These are phyloP conservation scores for Erucastrum elatum DNA, from an alignment of 345 rosid genomes.

Conservation along the genomic window DNA sequence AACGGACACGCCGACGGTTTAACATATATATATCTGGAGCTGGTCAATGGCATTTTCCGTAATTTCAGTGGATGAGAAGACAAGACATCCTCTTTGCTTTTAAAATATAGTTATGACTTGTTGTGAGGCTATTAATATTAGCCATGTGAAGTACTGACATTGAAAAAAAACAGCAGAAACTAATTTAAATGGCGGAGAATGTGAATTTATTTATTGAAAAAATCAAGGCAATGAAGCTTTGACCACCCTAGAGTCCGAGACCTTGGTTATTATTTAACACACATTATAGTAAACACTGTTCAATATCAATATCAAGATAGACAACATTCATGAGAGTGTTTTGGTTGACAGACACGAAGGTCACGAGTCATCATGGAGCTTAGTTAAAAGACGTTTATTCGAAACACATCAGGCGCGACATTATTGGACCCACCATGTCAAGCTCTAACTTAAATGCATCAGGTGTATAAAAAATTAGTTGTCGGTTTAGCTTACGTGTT, in stretches of 20 bases:
- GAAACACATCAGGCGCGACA: constrained; percentile 28
- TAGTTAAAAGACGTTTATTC: neutral
- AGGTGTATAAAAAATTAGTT: neutral
- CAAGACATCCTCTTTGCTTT: constrained; percentile 10
- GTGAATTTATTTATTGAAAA: no score
- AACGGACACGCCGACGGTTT: constrained; percentile 33
- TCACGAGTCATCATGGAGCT: constrained; percentile 30
- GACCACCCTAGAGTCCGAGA: no score
- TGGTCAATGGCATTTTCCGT: constrained; percentile 23
- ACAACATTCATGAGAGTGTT: constrained; percentile 26
- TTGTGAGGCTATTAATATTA: neutral
- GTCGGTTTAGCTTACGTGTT: constrained; percentile 9
- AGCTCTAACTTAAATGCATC: neutral
- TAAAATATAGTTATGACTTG: neutral
- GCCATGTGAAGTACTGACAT: no score
- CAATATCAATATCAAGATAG: neutral
- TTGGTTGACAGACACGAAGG: constrained; percentile 32
- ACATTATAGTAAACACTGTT: no score
- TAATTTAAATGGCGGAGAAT: no score
- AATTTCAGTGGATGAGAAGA: neutral
- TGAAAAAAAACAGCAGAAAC: neutral
- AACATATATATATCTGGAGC: neutral
- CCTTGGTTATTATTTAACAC: no score
- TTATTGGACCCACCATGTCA: constrained; percentile 28
- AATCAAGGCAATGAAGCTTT: no score